phyloP scores from a whole-genome alignment of 768 basidiomycete species.

The Rhodotorula sphaerocarpa region DNA sequence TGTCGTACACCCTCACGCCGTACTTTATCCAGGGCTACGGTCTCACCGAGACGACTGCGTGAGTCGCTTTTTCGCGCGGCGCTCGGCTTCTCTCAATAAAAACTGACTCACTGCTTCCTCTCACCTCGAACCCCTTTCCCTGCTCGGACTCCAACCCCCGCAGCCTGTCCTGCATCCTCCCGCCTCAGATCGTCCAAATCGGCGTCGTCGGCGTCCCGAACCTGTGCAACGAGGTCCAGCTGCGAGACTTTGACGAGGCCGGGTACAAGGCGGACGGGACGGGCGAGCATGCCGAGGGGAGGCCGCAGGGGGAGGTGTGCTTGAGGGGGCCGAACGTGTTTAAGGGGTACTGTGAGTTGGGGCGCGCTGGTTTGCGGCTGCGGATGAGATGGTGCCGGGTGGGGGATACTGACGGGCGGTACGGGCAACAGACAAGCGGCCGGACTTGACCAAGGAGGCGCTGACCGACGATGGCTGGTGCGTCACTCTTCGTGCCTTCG shows the following conservation, averaged over 20 bases:
- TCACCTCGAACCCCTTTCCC: too few relatives aligned
- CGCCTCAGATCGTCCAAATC: constrained; percentile 67
- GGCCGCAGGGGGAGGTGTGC: constrained; percentile 75
- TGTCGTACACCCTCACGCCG: constrained; percentile 67
- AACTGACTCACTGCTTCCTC: too few relatives aligned
- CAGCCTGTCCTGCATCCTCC: constrained; percentile 70
- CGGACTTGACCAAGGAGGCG: constrained; percentile 77
- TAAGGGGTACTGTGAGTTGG: constrained; percentile 60
- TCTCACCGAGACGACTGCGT: constrained; percentile 78
- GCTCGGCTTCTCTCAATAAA: not conserved
- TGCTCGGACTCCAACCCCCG: not conserved
- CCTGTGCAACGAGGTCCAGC: constrained; percentile 80
- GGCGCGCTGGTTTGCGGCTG: not conserved
- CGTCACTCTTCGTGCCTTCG: constrained; percentile 8
- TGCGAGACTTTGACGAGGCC: constrained; percentile 70
- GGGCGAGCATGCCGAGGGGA: not conserved
- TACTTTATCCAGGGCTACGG: constrained; percentile 71
- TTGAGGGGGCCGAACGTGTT: constrained; percentile 82
- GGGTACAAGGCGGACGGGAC: constrained; percentile 54
- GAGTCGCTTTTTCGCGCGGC: not conserved
- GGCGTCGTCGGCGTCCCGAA: constrained; percentile 75
- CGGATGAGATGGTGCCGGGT: not conserved
- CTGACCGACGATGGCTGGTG: constrained; percentile 89
- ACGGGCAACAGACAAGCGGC: constrained; percentile 55
- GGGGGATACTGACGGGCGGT: not conserved